Evolutionary conservation across 371 early-diverging fungal species (phyloP).

Genomic region (Rhizopus microsporus): DNA sequence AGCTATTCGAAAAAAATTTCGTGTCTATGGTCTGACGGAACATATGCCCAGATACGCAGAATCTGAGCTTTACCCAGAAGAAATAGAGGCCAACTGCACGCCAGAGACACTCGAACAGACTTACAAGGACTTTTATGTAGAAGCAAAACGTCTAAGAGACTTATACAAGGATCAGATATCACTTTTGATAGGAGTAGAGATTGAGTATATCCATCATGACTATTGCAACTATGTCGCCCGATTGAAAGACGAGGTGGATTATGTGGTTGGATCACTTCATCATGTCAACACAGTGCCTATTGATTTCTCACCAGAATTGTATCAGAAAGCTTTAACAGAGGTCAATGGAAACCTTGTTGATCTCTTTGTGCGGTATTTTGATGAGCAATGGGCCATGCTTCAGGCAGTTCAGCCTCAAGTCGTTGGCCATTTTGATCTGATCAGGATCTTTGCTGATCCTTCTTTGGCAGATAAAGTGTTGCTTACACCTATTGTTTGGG

Average conservation of each 20-base stretch:
- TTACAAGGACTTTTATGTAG: slow-evolving; percentile 62
- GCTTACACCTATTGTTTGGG: slow-evolving; percentile 48
- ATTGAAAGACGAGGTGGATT: slow-evolving; percentile 56
- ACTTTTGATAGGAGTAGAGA: slow-evolving; percentile 88
- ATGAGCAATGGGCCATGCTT: slow-evolving; percentile 83
- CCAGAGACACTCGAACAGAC: slow-evolving; percentile 53
- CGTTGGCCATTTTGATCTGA: slow-evolving; percentile 93
- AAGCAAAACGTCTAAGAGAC: slow-evolving; percentile 72
- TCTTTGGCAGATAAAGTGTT: slow-evolving; percentile 23
- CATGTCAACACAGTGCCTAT: slow-evolving; percentile 82
- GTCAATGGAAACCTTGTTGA: slow-evolving; percentile 14
- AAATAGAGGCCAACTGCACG: slow-evolving; percentile 64
- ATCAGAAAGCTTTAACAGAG: slow-evolving; percentile 47
- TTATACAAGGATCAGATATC: slow-evolving; percentile 62
- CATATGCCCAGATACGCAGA: slow-evolving; percentile 76
- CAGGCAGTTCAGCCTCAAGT: slow-evolving; percentile 70
- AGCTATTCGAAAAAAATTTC: slow-evolving; percentile 70
- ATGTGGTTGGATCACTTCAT: slow-evolving; percentile 94
- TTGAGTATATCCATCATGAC: slow-evolving; percentile 73
- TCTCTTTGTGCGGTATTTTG: slow-evolving; percentile 82
- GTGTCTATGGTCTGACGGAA: slow-evolving; percentile 73
- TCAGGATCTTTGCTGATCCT: slow-evolving; percentile 76
- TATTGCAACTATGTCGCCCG: slow-evolving; percentile 32
- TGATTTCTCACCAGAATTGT: slow-evolving; percentile 75
- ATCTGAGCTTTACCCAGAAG: slow-evolving; percentile 84